phyloP scores from a whole-genome alignment of 345 rosid genomes.

The Sonneratia alba region DNA sequence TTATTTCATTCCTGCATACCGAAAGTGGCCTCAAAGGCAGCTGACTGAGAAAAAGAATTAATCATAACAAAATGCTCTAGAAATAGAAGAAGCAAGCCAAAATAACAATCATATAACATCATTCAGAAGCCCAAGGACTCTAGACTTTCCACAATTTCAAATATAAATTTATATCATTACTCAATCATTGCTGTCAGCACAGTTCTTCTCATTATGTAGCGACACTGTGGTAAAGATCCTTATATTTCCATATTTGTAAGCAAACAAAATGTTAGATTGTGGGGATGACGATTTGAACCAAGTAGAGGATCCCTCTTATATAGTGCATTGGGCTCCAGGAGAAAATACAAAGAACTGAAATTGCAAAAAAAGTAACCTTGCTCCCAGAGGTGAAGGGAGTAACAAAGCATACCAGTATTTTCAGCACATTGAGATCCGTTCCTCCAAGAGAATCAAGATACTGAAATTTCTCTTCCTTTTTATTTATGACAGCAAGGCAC shows the following conservation, averaged over 20 bases:
- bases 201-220: background rate
- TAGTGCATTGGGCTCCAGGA: too few relatives aligned
- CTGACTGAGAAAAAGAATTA: background rate
- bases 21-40: too few relatives aligned
- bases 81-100: background rate
- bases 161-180: background rate
- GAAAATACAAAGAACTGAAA: background rate
- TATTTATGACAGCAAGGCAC: constrained; percentile 90
- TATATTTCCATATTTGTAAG: background rate
- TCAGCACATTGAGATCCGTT: constrained; percentile 49
- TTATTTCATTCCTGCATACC: too few relatives aligned
- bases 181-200: background rate
- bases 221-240: background rate
- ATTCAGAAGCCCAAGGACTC: background rate
- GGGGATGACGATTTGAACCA: background rate
- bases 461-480: constrained; percentile 72
- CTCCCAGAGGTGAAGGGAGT: background rate
- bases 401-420: constrained; percentile 46
- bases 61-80: background rate
- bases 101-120: background rate
- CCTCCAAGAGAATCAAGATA: constrained; percentile 96
- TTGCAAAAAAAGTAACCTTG: background rate
- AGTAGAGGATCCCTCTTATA: background rate
- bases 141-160: background rate
- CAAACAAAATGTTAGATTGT: background rate